Base-by-base conservation (phyloP, 768 basidiomycete genomes). In the Dioszegia hungarica region DNA sequence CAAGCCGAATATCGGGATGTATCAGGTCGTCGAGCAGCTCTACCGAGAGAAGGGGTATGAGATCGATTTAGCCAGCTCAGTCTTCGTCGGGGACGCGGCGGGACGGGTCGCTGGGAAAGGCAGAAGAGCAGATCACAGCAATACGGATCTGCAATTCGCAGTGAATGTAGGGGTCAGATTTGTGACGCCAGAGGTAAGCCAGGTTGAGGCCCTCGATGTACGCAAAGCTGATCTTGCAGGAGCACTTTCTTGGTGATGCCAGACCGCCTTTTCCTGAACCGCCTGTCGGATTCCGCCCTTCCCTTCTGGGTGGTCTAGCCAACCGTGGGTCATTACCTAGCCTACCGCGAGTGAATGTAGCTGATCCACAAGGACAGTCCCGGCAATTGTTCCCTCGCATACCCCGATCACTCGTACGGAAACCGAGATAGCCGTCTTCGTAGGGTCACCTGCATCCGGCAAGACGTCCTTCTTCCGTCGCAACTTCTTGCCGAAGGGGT, bases 1-100 rank as follows among this genome's bases (percentile, higher is more conserved):
- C 15, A 95, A 95, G 74, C 92, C 92, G 3, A 86, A 89, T 80
- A 84, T 83, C 11, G 90, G 90, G 2, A 90, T 93, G 82, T 94
- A 86, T 85, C 79, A 82, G 55, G 85, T 85, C 60, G 75, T 93
- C 43, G 82, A 85, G 63, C 79, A 78, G 2, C 79, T 88, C 34
- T 88, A 85, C 64, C 75, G 73, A 5, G 77, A 81, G 56, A 81
- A 83, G 31, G 81, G 82, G 11, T 75, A 86, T 5, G 72, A 79
- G 15, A 87, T 94, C 66, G 90, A 93, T 72, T 81, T 83, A 61
- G 56, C 68, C 0, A 39, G 78, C 0, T 86, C 88, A 0, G 88
- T 88, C 65, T 93, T 87, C 63, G 86, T 94, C 0, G 92, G 92
- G 2, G 92, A 95, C 65, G 90, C 90, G 1, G 92, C 90, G 11